Conservation (phyloP, 164 flowering plant species). For the Hamamelis virginiana region DNA sequence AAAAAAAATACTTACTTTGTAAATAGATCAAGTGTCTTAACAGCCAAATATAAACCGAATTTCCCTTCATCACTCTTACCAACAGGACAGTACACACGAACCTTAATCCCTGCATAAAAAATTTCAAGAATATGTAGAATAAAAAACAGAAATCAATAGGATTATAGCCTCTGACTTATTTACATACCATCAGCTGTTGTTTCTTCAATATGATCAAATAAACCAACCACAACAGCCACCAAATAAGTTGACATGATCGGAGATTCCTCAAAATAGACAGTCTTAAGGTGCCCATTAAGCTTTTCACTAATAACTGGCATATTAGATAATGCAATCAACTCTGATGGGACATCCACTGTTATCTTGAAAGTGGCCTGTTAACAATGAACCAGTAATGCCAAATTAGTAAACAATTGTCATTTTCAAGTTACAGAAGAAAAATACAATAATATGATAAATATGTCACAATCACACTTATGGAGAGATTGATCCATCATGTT, state of each 20-base stretch:
- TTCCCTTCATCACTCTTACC: slow-evolving; percentile 82
- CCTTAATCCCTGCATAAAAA: slow-evolving; percentile 85
- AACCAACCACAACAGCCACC: slow-evolving; percentile 85
- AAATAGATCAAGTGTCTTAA: slow-evolving; percentile 78
- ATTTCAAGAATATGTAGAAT: too few relatives aligned
- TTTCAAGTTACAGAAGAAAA: too few relatives aligned
- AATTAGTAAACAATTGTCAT: too few relatives aligned
- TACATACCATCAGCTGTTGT: slow-evolving; percentile 82
- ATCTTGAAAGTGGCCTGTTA: slow-evolving; percentile 87
- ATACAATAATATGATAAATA: too few relatives aligned
- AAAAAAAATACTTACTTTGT: slow-evolving; percentile 54
- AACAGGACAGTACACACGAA: slow-evolving; percentile 80
- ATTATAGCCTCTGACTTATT: background rate
- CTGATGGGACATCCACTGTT: slow-evolving; percentile 69
- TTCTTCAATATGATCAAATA: slow-evolving; percentile 85
- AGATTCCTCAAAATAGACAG: slow-evolving; percentile 65
- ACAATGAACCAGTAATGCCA: too few relatives aligned
- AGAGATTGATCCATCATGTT: too few relatives aligned
- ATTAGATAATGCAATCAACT: slow-evolving; percentile 75
- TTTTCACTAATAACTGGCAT: slow-evolving; percentile 80
- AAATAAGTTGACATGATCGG: slow-evolving; percentile 94
- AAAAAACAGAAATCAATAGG: too few relatives aligned
- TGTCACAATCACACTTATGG: too few relatives aligned
- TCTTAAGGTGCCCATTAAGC: slow-evolving; percentile 55
- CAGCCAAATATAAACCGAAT: slow-evolving; percentile 83